phyloP scores from a whole-genome alignment of 192 early-diverging fungal species.

The Gigaspora rosea region DNA sequence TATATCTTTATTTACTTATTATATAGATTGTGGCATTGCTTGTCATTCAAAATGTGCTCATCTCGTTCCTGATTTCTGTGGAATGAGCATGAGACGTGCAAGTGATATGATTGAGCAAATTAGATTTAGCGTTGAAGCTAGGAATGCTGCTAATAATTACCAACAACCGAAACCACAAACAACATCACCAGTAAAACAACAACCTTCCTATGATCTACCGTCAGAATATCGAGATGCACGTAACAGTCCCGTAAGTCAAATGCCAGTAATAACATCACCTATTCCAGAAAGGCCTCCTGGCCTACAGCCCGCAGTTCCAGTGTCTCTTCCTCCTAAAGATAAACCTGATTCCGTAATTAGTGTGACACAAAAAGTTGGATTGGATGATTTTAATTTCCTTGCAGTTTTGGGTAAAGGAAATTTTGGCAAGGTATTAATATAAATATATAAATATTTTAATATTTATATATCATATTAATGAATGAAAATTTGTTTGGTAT shows the following conservation, averaged over 20 bases:
- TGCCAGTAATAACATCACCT: slow-evolving; percentile 9
- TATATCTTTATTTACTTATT: slow-evolving; percentile 23
- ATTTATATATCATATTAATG: not conserved
- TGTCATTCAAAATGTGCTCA: slow-evolving; percentile 85
- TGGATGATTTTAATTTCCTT: slow-evolving; percentile 93
- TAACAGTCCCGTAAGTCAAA: not conserved
- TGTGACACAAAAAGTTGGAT: slow-evolving; percentile 62
- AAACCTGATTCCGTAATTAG: slow-evolving; percentile 18
- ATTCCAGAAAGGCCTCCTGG: not conserved
- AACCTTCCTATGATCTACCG: not conserved
- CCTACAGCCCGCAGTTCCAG: slow-evolving; percentile 4
- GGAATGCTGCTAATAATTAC: not conserved
- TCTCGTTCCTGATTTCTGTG: slow-evolving; percentile 92
- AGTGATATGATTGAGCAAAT: slow-evolving; percentile 86
- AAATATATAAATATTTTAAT: slow-evolving; percentile 29
- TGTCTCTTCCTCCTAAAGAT: not conserved
- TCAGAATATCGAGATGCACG: not conserved
- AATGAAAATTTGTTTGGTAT: not conserved
- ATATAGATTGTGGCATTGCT: slow-evolving; percentile 75
- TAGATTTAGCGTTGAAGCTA: slow-evolving; percentile 47
- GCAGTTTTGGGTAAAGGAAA: slow-evolving; percentile 97
- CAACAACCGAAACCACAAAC: not conserved
- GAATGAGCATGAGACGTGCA: slow-evolving; percentile 83
- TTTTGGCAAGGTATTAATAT: slow-evolving; percentile 84
- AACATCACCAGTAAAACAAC: not conserved